A percentile compares a stretch with the other conserved stretches of the same genome.
phyloP scores from a whole-genome alignment of 805 yeast species.

The Metschnikowia aberdeeniae region DNA sequence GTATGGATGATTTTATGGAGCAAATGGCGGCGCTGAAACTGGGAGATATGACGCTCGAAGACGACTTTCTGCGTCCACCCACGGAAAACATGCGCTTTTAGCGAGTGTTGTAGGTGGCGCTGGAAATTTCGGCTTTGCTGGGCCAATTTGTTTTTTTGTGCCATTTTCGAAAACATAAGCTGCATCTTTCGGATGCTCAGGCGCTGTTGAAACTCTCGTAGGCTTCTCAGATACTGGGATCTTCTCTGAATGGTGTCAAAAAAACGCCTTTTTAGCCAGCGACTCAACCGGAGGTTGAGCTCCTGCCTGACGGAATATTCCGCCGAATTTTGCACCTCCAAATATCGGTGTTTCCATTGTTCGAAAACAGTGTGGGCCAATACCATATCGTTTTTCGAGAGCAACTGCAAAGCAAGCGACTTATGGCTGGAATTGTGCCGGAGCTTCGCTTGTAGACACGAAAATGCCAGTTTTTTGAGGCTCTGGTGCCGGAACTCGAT shows the following conservation, averaged over 20 bases:
- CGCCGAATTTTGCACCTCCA: background rate
- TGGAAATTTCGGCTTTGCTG: background rate
- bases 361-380: background rate
- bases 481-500: background rate
- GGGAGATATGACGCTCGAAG: background rate
- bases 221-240: background rate
- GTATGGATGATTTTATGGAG: background rate
- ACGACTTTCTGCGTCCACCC: background rate
- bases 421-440: background rate
- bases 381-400: too few species aligned
- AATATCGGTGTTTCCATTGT: background rate
- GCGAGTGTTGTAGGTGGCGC: background rate
- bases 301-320: background rate
- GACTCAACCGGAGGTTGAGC: background rate
- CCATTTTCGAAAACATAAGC: background rate
- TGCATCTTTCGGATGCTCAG: background rate
- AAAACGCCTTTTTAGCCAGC: background rate
- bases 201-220: background rate
- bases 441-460: background rate
- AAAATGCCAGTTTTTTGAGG: background rate
- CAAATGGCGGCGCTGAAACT: background rate
- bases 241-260: background rate
- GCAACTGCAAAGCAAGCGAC: background rate
- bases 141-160: background rate
- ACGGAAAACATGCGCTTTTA: background rate